phyloP scores from a whole-genome alignment of 768 basidiomycete species.

The Lactarius pseudohatsudake region DNA sequence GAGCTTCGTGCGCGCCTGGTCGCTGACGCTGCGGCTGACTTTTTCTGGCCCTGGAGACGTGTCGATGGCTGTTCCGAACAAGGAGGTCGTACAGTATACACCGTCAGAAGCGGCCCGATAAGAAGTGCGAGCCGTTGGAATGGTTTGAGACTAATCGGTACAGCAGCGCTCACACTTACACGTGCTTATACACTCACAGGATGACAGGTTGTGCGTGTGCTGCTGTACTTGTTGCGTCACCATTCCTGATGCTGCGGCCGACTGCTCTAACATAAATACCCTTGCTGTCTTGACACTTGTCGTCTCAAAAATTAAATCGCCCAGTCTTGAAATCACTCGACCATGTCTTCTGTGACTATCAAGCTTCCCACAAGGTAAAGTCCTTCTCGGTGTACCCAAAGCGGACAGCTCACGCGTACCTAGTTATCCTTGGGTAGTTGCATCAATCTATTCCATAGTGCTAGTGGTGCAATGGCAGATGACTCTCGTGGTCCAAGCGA shows the following conservation, averaged over 20 bases:
- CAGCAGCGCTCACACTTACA: too few relatives aligned
- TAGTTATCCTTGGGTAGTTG: conserved; percentile 49
- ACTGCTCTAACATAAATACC: not conserved
- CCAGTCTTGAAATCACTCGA: not conserved
- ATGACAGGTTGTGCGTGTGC: too few relatives aligned
- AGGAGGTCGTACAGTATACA: not conserved
- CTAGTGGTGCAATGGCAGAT: conserved; percentile 54
- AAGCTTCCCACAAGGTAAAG: conserved; percentile 27
- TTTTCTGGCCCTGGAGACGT: conserved; percentile 49
- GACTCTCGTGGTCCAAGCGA: conserved; percentile 41
- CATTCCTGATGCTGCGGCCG: not conserved
- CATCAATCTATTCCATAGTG: conserved; percentile 52
- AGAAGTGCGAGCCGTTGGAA: not conserved
- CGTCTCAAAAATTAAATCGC: not conserved
- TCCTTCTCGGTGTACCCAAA: not conserved
- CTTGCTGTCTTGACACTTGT: not conserved
- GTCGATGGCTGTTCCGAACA: conserved; percentile 40
- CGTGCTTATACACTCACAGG: too few relatives aligned
- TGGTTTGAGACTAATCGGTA: not conserved
- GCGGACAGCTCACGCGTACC: not conserved
- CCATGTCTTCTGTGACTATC: conserved; percentile 22
- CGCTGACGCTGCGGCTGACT: conserved; percentile 39
- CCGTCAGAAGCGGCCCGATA: not conserved
- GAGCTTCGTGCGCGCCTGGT: conserved; percentile 44
- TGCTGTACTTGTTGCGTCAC: not conserved